phyloP scores from a whole-genome alignment of 768 basidiomycete genomes.

The Leccinum variicolor region DNA sequence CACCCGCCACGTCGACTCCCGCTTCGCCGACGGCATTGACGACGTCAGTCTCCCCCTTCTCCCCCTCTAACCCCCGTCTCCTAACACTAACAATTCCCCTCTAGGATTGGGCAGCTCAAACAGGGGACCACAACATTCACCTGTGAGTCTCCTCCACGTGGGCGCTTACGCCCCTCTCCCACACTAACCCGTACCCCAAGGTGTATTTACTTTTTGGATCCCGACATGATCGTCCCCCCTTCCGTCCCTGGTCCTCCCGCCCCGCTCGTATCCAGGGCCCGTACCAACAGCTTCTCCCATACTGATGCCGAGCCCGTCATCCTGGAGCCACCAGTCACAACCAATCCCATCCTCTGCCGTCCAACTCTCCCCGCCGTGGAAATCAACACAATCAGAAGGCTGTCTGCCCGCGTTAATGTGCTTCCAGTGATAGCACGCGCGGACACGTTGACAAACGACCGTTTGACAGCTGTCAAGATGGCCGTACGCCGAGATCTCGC shows the following conservation, averaged over 20 bases:
- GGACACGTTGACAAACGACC: constrained; percentile 78
- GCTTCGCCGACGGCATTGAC: constrained; percentile 70
- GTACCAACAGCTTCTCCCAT: constrained; percentile 69
- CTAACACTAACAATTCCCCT: constrained; percentile 3
- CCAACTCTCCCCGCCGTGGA: constrained; percentile 68
- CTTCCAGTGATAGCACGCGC: constrained; percentile 83
- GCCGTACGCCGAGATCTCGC: constrained; percentile 80
- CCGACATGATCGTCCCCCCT: constrained; percentile 74
- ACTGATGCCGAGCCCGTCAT: constrained; percentile 73
- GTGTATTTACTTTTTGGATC: constrained; percentile 87
- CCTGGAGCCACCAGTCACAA: constrained; percentile 74
- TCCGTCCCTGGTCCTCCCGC: constrained; percentile 63
- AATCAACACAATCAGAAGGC: constrained; percentile 72
- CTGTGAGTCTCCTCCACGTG: constrained; percentile 47
- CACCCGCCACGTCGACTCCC: constrained; percentile 65
- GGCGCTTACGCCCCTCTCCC: constrained; percentile 29
- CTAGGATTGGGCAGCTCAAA: constrained; percentile 70
- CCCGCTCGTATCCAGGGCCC: constrained; percentile 65
- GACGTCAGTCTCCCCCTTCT: constrained; percentile 55
- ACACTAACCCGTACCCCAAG: constrained; percentile 37
- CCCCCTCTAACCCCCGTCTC: constrained; percentile 17
- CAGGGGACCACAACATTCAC: constrained; percentile 77
- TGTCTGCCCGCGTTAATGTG: constrained; percentile 82
- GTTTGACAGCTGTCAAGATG: constrained; percentile 73
- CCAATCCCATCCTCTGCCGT: constrained; percentile 64